Evolutionary conservation across 129 eudicot genomes (phyloP).

Genomic region (Pittosporum tobira): DNA sequence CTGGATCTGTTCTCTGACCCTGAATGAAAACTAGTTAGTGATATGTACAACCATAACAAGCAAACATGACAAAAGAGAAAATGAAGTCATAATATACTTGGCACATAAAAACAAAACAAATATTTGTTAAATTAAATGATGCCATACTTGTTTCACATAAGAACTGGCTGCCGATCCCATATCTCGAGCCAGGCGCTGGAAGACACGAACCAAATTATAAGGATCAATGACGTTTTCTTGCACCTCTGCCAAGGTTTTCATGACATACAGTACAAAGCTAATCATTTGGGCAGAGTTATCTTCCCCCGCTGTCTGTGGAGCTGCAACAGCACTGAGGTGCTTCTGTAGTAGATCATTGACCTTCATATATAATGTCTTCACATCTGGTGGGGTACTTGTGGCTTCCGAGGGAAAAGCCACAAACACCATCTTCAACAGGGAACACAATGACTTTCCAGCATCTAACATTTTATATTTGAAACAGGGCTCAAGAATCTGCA

Average conservation of each 20-base stretch:
- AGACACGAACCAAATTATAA: slow-evolving; percentile 56
- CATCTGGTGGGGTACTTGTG: slow-evolving; percentile 63
- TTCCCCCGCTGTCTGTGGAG: slow-evolving; percentile 77
- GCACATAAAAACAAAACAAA: neutral
- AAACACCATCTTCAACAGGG: slow-evolving; percentile 79
- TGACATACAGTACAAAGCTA: slow-evolving; percentile 72
- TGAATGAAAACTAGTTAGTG: slow-evolving; percentile 13
- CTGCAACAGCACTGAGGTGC: slow-evolving; percentile 73
- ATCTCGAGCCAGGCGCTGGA: slow-evolving; percentile 92
- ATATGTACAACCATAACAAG: neutral
- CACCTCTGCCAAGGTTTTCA: slow-evolving; percentile 72
- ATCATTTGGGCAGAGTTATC: slow-evolving; percentile 74
- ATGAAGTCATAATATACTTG: neutral
- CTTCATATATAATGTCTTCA: slow-evolving; percentile 64
- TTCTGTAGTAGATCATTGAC: slow-evolving; percentile 81
- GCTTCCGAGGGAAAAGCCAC: slow-evolving; percentile 81
- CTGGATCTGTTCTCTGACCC: slow-evolving; percentile 71
- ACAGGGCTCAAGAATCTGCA: slow-evolving; percentile 92
- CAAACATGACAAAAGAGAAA: slow-evolving; percentile 1
- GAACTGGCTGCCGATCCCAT: slow-evolving; percentile 59
- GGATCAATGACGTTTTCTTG: slow-evolving; percentile 75
- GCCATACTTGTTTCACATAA: slow-evolving; percentile 55
- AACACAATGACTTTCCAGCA: slow-evolving; percentile 79
- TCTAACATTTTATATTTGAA: slow-evolving; percentile 84
- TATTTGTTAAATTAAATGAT: slow-evolving; percentile 1